These are phyloP conservation scores for Obelidium mucronatum DNA, from an alignment of 192 early-diverging fungal genomes.

Conservation along the genomic window DNA sequence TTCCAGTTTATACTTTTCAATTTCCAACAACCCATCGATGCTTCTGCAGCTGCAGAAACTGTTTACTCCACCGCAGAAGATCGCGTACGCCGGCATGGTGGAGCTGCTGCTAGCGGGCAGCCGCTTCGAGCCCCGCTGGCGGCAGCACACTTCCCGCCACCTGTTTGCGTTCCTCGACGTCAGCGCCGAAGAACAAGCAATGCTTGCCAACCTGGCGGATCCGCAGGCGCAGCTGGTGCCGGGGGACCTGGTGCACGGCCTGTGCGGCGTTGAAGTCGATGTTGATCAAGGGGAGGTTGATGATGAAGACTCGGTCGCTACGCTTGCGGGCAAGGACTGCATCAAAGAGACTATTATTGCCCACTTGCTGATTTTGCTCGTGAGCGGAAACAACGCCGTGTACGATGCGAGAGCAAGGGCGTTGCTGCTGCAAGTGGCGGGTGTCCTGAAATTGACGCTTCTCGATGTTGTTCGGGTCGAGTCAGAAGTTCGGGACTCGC, in stretches of 20 bases:
- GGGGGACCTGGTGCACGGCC: slow-evolving; percentile 43
- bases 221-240: slow-evolving; percentile 42
- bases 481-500: slow-evolving; percentile 57
- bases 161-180: slow-evolving; percentile 83
- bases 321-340: slow-evolving; percentile 21
- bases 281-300: slow-evolving; percentile 1
- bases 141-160: slow-evolving; percentile 25
- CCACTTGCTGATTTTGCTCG: slow-evolving; percentile 82
- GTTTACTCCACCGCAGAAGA: background rate
- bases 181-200: slow-evolving; percentile 52
- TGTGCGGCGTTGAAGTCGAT: slow-evolving; percentile 36
- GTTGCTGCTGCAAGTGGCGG: slow-evolving; percentile 71
- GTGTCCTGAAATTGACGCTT: slow-evolving; percentile 73
- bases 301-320: slow-evolving; percentile 28
- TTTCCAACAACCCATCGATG: too few relatives aligned
- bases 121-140: background rate
- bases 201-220: slow-evolving; percentile 46
- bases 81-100: slow-evolving; percentile 19
- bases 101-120: background rate
- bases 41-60: background rate
- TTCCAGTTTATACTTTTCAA: too few relatives aligned
- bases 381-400: slow-evolving; percentile 59
- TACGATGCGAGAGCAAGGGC: slow-evolving; percentile 85
- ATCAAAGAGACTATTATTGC: slow-evolving; percentile 82
- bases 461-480: slow-evolving; percentile 79